Conservation (phyloP, 2,329 filamentous ascomycete species). For the Didymella glomerata region DNA sequence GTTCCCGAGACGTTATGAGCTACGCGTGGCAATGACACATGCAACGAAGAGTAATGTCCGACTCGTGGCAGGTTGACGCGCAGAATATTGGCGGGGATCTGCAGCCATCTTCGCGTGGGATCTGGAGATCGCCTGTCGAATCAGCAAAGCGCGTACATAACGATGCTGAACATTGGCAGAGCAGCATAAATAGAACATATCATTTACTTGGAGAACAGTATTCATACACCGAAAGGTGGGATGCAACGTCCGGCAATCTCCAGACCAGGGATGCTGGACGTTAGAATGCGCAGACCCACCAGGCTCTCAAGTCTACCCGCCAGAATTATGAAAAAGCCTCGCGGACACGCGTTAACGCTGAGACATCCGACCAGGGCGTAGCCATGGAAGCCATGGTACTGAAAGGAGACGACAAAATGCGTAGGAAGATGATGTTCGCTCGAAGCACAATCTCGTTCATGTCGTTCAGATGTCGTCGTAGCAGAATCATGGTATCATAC, state of each 20-base stretch:
- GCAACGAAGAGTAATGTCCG: constrained; percentile 17
- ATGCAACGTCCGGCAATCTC: constrained; percentile 25
- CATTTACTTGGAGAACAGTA: constrained; percentile 32
- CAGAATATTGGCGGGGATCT: constrained; percentile 4
- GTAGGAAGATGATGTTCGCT: constrained; percentile 9
- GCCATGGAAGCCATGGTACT: constrained; percentile 1
- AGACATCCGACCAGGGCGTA: constrained; percentile 16
- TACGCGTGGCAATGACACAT: constrained; percentile 32
- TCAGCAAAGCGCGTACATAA: neutral
- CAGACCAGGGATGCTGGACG: constrained; percentile 13
- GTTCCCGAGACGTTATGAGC: constrained; percentile 18
- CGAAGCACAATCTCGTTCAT: constrained; percentile 15
- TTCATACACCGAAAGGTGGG: constrained; percentile 24
- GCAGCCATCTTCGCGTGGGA: constrained; percentile 7
- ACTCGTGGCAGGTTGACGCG: constrained; percentile 11
- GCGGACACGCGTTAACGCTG: constrained; percentile 17
- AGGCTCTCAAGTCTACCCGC: constrained; percentile 14
- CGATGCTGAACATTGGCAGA: neutral
- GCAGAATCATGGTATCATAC: constrained; percentile 43
- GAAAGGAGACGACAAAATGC: constrained; percentile 5
- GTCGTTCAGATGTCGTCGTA: constrained; percentile 22
- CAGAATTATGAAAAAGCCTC: constrained; percentile 6
- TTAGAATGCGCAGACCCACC: constrained; percentile 6
- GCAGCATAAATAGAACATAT: constrained; percentile 20
- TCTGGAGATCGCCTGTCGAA: constrained; percentile 10